Conservation (phyloP, 2,329 filamentous ascomycete genomes). For the Talaromyces sp. region DNA sequence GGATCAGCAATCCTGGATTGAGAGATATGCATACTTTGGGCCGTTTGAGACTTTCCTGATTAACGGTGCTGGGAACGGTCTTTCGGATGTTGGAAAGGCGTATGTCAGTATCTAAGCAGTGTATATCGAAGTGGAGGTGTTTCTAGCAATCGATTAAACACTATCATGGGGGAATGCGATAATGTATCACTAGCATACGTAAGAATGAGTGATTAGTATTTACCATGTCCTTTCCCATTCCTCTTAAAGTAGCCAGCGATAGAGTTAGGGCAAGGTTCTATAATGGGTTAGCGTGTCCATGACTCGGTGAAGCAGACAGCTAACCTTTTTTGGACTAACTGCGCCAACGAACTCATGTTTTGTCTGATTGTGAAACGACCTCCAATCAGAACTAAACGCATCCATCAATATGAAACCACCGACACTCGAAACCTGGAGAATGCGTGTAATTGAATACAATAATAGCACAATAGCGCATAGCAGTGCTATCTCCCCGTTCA, state of each 20-base stretch:
- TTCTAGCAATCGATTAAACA: too few relatives aligned
- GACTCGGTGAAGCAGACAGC: not conserved
- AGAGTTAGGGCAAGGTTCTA: not conserved
- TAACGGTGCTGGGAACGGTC: not conserved
- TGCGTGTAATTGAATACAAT: not conserved
- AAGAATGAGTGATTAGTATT: too few relatives aligned
- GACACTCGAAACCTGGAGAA: not conserved
- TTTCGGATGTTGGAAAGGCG: not conserved
- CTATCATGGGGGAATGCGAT: too few relatives aligned
- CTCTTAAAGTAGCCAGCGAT: too few relatives aligned
- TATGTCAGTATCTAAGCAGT: not conserved
- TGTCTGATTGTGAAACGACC: not conserved
- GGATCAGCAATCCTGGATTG: not conserved
- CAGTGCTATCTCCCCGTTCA: not conserved
- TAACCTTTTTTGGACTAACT: not conserved
- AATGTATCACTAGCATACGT: too few relatives aligned
- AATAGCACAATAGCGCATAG: too few relatives aligned
- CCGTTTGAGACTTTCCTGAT: not conserved
- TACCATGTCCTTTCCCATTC: too few relatives aligned
- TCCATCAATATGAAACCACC: conserved; percentile 1
- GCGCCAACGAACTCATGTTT: not conserved
- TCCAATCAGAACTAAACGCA: not conserved
- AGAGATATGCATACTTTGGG: not conserved
- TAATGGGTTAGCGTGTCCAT: not conserved
- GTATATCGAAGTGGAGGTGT: too few relatives aligned